Conservation (phyloP, 148 eudicot genomes). For the Camellia japonica region DNA sequence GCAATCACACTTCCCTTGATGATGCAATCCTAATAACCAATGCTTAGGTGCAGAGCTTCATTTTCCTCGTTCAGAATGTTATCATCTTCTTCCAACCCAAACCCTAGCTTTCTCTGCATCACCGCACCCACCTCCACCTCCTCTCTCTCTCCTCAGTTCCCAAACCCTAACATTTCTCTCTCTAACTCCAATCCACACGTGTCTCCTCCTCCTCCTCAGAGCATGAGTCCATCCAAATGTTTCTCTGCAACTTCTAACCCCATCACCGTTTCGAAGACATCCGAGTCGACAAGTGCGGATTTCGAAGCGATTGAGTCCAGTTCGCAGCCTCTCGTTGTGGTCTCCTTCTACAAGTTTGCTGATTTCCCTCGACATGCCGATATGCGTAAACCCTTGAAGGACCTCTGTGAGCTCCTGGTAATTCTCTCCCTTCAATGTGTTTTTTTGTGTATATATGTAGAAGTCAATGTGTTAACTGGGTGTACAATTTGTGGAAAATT, state of each 20-base stretch:
- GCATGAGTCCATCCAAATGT: constrained; percentile 16
- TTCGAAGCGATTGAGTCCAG: constrained; percentile 12
- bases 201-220: constrained; percentile 12
- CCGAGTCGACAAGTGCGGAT: not conserved
- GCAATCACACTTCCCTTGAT: not conserved
- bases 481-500: not conserved
- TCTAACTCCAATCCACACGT: constrained; percentile 20
- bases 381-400: constrained; percentile 66
- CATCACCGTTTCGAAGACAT: constrained; percentile 13
- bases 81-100: constrained; percentile 33
- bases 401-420: constrained; percentile 75
- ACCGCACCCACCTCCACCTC: constrained; percentile 30
- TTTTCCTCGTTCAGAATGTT: constrained; percentile 25
- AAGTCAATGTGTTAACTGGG: not conserved
- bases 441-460: not conserved
- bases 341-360: constrained; percentile 94
- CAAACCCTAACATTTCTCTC: constrained; percentile 24
- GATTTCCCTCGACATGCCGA: constrained; percentile 77
- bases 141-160: constrained; percentile 18
- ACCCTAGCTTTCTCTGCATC: constrained; percentile 30
- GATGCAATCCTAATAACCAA: constrained; percentile 44
- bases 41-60: constrained; percentile 29
- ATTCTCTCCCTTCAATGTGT: not conserved
- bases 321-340: constrained; percentile 52
- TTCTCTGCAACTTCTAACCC: constrained; percentile 27